Conservation (phyloP, 768 basidiomycete genomes). For the Asterophora lycoperdoides region DNA sequence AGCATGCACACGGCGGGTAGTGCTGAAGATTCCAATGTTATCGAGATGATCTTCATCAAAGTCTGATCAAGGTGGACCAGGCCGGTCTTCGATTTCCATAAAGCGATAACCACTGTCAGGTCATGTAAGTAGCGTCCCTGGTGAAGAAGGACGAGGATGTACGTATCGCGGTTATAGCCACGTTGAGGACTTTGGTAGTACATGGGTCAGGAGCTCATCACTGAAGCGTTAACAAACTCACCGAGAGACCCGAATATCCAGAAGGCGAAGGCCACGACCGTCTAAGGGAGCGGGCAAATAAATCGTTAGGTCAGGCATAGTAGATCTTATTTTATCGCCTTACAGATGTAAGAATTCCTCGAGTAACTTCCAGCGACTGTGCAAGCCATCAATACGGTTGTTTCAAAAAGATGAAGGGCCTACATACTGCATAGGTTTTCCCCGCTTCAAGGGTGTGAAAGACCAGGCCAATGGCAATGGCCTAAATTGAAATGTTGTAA, state of each 20-base stretch:
- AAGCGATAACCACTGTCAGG: slow-evolving; percentile 34
- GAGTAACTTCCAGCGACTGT: slow-evolving; percentile 25
- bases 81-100: slow-evolving; percentile 37
- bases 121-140: background rate
- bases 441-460: slow-evolving; percentile 17
- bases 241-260: slow-evolving; percentile 44
- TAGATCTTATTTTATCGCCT: slow-evolving; percentile 4
- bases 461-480: slow-evolving; percentile 28
- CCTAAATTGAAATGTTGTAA: slow-evolving; percentile 11
- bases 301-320: background rate
- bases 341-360: slow-evolving; percentile 27
- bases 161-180: slow-evolving; percentile 37
- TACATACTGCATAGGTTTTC: slow-evolving; percentile 23
- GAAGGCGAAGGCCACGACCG: slow-evolving; percentile 38
- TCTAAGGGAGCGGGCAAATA: slow-evolving; percentile 21
- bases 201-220: background rate
- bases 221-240: slow-evolving; percentile 13
- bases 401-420: background rate
- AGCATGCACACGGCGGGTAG: slow-evolving; percentile 33
- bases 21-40: slow-evolving; percentile 35
- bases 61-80: slow-evolving; percentile 35
- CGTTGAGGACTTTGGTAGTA: slow-evolving; percentile 33
- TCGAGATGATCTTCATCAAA: slow-evolving; percentile 34
- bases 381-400: background rate
- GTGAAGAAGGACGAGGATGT: slow-evolving; percentile 8